Conservation (phyloP, 1,139 yeast genomes). For the Geotrichum histeridarum region DNA sequence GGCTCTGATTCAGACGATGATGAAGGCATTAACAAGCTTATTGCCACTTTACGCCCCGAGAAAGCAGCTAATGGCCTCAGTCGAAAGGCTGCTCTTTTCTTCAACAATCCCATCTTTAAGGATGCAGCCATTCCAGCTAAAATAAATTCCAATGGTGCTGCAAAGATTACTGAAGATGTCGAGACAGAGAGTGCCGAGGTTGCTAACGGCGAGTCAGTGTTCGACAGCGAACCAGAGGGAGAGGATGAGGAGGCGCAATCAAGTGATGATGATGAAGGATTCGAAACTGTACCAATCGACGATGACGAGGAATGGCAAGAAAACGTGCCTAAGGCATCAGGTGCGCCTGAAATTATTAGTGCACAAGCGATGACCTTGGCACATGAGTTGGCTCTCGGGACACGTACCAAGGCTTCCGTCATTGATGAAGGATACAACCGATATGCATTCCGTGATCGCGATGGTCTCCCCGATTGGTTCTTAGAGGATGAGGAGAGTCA, state of each 20-base stretch:
- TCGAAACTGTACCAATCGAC: conserved; percentile 32
- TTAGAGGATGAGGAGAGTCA: conserved; percentile 84
- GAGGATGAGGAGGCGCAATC: conserved; percentile 31
- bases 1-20: conserved; percentile 54
- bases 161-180: conserved; percentile 24
- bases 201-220: background rate
- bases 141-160: conserved; percentile 16
- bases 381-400: conserved; percentile 89
- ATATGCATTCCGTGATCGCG: conserved; percentile 85
- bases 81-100: conserved; percentile 66
- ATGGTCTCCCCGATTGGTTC: conserved; percentile 93
- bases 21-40: conserved; percentile 59
- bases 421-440: conserved; percentile 88
- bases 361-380: conserved; percentile 98
- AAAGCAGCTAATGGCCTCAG: conserved; percentile 54
- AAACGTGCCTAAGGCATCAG: conserved; percentile 36
- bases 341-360: conserved; percentile 71
- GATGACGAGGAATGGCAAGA: conserved; percentile 38
- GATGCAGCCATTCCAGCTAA: conserved; percentile 49
- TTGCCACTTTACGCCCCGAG: conserved; percentile 51
- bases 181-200: conserved; percentile 23
- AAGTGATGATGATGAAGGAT: conserved; percentile 37
- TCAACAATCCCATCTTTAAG: conserved; percentile 72
- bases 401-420: conserved; percentile 73
- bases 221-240: conserved; percentile 31